Evolutionary conservation across 2,329 filamentous ascomycete species (phyloP), one percentile per base, ranked within the genome.

Genomic region (Graphium sp.): DNA sequence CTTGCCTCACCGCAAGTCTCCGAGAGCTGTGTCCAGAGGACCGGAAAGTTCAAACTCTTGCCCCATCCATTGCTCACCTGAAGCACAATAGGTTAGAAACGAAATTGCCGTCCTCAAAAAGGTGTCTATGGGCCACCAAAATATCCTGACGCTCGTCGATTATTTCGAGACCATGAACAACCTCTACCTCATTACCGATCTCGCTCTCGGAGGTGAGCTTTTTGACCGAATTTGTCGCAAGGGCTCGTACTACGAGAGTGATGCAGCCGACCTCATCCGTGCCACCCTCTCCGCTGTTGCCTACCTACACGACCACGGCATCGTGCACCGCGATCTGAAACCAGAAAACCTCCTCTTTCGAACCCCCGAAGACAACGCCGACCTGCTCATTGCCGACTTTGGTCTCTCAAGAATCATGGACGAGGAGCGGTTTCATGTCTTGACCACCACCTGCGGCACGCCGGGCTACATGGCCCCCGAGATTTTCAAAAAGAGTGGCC

Each of bases 81-180:
- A 10, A 10, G 12, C 24, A 24, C 10, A 26, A 9, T 25, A 92
- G 83, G 82, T 92, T 34, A 79, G 89, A 37, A 98, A 98, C 50
- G 89, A 98, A 57, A 98, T 98, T 43, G 87, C 89, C 6, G 84
- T 98, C 16, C 66, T 98, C 40, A 95, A 95, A 55, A 78, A 78
- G 46, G 87, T 98, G n/a, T 95, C 87, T 2, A 93, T 98, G 81
- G 89, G 89, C 31, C 87, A 98, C 56, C 82, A 89, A 52, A 98
- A 98, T 49, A 95, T 98, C 49, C 60, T 98, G 35, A 98, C 89
- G 2, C 66, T 98, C 34, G 89, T 95, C 43, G 89, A 98, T 59
- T 98, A 95, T 56, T 98, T 98, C 48, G 89, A 98, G 60, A 98
- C 89, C 6, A 92, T 94, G 81, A 95, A 98, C 59, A 98, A 98